These are phyloP conservation scores for Vigna radiata DNA, from an alignment of 306 rosid genomes.

Conservation along the genomic window DNA sequence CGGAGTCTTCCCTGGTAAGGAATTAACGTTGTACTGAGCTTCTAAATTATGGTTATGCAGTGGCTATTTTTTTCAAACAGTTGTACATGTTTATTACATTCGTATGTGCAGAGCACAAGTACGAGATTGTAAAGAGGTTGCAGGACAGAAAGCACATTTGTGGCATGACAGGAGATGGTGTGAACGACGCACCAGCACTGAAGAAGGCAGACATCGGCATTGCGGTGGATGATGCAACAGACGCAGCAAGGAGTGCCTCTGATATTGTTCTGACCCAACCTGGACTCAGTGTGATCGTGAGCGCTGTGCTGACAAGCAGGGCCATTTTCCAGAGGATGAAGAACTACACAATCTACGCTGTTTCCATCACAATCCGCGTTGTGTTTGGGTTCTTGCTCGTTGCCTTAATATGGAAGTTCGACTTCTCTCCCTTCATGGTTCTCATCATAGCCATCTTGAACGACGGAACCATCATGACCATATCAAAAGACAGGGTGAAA, in stretches of 20 bases:
- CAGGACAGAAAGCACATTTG: constrained; percentile 76
- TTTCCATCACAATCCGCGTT: constrained; percentile 86
- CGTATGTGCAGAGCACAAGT: constrained; percentile 76
- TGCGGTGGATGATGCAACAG: constrained; percentile 92
- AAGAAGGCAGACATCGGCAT: constrained; percentile 90
- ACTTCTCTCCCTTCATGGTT: constrained; percentile 90
- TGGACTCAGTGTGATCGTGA: constrained; percentile 80
- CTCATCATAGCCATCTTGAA: constrained; percentile 79
- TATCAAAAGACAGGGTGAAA: constrained; percentile 87
- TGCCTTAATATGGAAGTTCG: constrained; percentile 85
- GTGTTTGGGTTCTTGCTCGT: constrained; percentile 82
- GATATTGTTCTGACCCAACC: constrained; percentile 90
- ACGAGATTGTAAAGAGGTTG: constrained; percentile 85
- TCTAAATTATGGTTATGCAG: neutral
- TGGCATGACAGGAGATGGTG: constrained; percentile 96
- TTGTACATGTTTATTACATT: no score
- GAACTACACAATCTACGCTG: constrained; percentile 91
- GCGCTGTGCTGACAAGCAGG: constrained; percentile 87
- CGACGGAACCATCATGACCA: constrained; percentile 94
- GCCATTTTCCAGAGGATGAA: constrained; percentile 96
- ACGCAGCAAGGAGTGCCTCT: constrained; percentile 89
- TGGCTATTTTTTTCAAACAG: no score
- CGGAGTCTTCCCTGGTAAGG: constrained; percentile 93
- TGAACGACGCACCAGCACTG: constrained; percentile 88
- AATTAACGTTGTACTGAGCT: neutral